Conservation (phyloP, 169 alveolate species). For the Perkinsus marinus region DNA sequence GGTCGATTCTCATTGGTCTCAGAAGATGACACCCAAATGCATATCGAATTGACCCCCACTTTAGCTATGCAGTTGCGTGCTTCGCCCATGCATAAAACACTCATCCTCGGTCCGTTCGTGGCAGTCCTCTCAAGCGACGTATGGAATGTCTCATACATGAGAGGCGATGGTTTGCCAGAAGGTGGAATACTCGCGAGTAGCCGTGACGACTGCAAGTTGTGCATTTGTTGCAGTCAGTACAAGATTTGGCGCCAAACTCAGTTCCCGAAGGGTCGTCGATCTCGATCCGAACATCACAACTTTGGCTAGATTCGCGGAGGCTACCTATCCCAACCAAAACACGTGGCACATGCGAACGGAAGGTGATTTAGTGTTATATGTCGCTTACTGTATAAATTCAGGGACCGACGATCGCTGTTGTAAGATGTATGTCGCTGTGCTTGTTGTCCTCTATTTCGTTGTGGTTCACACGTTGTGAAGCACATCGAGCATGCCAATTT, state of each 20-base stretch:
- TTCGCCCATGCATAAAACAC: too few species aligned
- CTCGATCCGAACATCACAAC: background rate
- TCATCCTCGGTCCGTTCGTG: too few species aligned
- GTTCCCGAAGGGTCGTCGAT: background rate
- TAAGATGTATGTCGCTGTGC: too few species aligned
- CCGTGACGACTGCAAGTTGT: background rate
- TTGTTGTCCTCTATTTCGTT: too few species aligned
- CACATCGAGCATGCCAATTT: too few species aligned
- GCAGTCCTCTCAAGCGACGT: background rate
- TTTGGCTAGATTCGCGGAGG: background rate
- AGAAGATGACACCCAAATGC: too few species aligned
- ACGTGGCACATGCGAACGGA: background rate
- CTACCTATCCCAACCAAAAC: background rate
- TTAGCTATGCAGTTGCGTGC: too few species aligned
- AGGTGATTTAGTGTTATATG: background rate
- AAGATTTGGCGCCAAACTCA: background rate
- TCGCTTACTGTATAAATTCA: background rate
- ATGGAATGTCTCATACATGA: background rate
- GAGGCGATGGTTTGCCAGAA: background rate
- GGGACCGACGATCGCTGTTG: too few species aligned
- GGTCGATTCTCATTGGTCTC: too few species aligned
- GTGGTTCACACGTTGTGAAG: too few species aligned
- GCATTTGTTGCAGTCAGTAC: background rate
- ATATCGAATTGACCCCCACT: too few species aligned
- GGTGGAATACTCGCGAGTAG: background rate